Evolutionary conservation across 2,329 filamentous ascomycete species (phyloP), one percentile per base, ranked within the genome.

Genomic region (Xylaria sp.): DNA sequence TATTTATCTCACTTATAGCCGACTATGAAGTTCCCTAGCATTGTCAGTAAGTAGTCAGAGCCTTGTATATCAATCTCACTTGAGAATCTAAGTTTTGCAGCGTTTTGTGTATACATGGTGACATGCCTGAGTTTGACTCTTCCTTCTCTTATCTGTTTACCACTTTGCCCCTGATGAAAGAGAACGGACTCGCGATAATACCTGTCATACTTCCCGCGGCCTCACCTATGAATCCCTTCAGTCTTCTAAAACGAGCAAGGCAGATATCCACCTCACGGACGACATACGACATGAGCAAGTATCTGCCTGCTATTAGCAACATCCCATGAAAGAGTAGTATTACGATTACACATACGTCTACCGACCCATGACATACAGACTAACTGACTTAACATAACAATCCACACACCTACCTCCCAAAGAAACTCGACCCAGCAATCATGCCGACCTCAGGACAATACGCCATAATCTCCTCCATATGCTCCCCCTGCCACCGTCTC

Each of bases 381-480:
- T 8, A 41, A 25, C n/a, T 23, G 5, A 20, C 20, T 25, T 7
- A 37, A 12, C 37, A 44, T 44, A 28, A 1, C 31, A 56, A 41
- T 5, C 56, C 46, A 15, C 9, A 28, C 7, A 25, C 34, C 3
- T 10, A 51, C 61, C 62, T 50, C n/a, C 54, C 46, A 65, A 71
- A 72, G 56, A 71, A 72, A 20, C 34, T 65, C 28, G 65, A 62
- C 39, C 69, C 72, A 50, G 64, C 61, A 63, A 72, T 72, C 71
- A 73, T 74, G 39, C 70, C 72, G n/a, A 74, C 70, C 69, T 80
- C 78, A 10, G 77, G 76, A 70, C 78, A 80, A 70, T 76, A 80
- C 60, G 70, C 57, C 37, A 72, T 69, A 48, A 80, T 75, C 60
- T 77, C 65, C 20, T 66, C 69, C 67, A 77, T 73, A 60, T 71